Evolutionary conservation across 257 asterid genomes (phyloP), one percentile per base, ranked within the genome.

Genomic region (Oldenlandia corymbosa): DNA sequence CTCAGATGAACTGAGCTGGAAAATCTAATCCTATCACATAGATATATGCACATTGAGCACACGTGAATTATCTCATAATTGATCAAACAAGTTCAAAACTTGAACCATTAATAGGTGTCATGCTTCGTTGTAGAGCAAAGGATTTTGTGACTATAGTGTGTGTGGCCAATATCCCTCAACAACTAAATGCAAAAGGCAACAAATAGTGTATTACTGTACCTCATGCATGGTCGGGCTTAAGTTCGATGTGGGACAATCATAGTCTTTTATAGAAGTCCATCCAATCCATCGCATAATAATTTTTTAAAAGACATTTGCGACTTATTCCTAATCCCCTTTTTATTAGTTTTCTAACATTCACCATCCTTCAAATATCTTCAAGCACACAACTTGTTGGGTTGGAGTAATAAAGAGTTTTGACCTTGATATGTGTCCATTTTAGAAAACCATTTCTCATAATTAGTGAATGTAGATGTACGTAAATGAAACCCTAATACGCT

Each of bases 101-200:
- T 68, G 31, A 65, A 52, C 62, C 61, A 51, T 69, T 78, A 62
- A 52, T 53, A 53, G 17, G 60, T 57, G 78, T 47, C 69, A 45
- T 18, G 58, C 50, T 66, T 63, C 48, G 70, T 60, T 73, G 71
- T 63, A 65, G 34, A 71, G 60, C 59, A 45, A 47, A 69, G 62
- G 75, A 56, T 69, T 51, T 64, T 53, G 69, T 56, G 62, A 39
- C 52, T 37, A 55, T 30, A 56, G n/a, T n/a, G n/a, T 60, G 39
- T 70, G 66, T 74, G 85, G 80, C 71, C 74, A 68, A 36, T 26
- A 53, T 59, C 62, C 64, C 51, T 68, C 71, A 14, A 39, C 46
- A 62, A 63, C 62, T 45, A 60, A 69, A 59, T 58, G 28, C 67
- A 68, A 27, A 48, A 65, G 41, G 41, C 64, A 57, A 71, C 74